Evolutionary conservation across 768 basidiomycete genomes (phyloP).

Genomic region (Saitozyma sp.): DNA sequence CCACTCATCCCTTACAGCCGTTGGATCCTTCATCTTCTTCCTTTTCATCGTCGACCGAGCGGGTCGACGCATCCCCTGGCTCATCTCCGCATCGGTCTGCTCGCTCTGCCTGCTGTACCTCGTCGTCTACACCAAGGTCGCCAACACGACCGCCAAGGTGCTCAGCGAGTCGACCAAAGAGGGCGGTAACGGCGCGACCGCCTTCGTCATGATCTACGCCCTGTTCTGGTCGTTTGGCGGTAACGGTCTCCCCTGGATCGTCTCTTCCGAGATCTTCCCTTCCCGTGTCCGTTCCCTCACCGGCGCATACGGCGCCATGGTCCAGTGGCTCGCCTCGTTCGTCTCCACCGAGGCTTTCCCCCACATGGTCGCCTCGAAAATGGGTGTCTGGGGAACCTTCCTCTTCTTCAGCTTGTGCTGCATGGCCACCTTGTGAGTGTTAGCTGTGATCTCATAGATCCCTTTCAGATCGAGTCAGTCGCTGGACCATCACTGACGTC

Average conservation of each 20-base stretch:
- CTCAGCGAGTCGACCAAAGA: no score
- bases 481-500: background rate
- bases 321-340: slow-evolving; percentile 37
- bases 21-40: slow-evolving; percentile 30
- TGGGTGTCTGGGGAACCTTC: slow-evolving; percentile 43
- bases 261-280: slow-evolving; percentile 51
- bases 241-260: slow-evolving; percentile 60
- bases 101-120: slow-evolving; percentile 57
- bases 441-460: background rate
- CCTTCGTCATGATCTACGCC: slow-evolving; percentile 42
- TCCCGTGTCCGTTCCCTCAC: slow-evolving; percentile 33
- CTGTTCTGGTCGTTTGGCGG: slow-evolving; percentile 52
- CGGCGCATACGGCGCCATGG: slow-evolving; percentile 32
- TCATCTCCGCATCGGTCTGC: slow-evolving; percentile 56
- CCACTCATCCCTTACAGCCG: background rate
- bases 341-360: slow-evolving; percentile 50
- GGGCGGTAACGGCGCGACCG: slow-evolving; percentile 42
- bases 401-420: slow-evolving; percentile 46
- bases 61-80: slow-evolving; percentile 56
- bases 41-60: slow-evolving; percentile 32
- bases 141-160: slow-evolving; percentile 4
- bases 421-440: slow-evolving; percentile 24
- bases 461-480: background rate
- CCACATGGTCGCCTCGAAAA: slow-evolving; percentile 41
- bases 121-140: slow-evolving; percentile 57